These are phyloP conservation scores for Skeletonema grethae DNA, from an alignment of 108 stramenopile species.

Conservation along the genomic window DNA sequence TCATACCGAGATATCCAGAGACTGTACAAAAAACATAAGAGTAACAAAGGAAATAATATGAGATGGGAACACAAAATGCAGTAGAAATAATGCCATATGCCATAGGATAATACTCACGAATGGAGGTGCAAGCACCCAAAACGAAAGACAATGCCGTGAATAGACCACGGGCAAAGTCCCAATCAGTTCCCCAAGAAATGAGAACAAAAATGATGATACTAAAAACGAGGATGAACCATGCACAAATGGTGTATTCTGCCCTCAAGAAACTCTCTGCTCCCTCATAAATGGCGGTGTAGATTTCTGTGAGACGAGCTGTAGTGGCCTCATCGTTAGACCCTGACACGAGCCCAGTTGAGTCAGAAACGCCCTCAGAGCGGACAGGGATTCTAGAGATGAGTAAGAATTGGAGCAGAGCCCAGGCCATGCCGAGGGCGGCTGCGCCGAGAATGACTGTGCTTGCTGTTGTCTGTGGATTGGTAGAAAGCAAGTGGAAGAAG, in stretches of 20 bases:
- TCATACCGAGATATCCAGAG: slow-evolving; percentile 96
- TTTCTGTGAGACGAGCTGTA: slow-evolving; percentile 82
- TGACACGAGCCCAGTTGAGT: slow-evolving; percentile 53
- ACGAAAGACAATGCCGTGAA: slow-evolving; percentile 94
- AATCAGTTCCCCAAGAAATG: slow-evolving; percentile 86
- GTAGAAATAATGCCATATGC: slow-evolving; percentile 37
- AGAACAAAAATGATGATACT: slow-evolving; percentile 83
- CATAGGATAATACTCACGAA: slow-evolving; percentile 46
- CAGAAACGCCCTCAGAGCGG: slow-evolving; percentile 54
- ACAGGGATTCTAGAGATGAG: slow-evolving; percentile 85
- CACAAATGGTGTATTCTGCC: slow-evolving; percentile 96
- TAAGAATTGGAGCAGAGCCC: slow-evolving; percentile 76
- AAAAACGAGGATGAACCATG: slow-evolving; percentile 88
- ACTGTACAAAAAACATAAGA: slow-evolving; percentile 54
- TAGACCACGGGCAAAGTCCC: slow-evolving; percentile 85
- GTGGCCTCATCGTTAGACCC: slow-evolving; percentile 73
- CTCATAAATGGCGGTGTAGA: slow-evolving; percentile 93
- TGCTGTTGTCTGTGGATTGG: slow-evolving; percentile 53
- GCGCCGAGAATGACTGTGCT: slow-evolving; percentile 73
- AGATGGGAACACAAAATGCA: background rate
- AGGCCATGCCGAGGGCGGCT: slow-evolving; percentile 70
- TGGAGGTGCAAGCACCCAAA: slow-evolving; percentile 85
- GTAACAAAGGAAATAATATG: background rate
- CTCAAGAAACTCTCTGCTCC: slow-evolving; percentile 95
- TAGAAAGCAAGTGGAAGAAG: background rate